phyloP scores from a whole-genome alignment of 257 asterid species.

The Misopates orontium region DNA sequence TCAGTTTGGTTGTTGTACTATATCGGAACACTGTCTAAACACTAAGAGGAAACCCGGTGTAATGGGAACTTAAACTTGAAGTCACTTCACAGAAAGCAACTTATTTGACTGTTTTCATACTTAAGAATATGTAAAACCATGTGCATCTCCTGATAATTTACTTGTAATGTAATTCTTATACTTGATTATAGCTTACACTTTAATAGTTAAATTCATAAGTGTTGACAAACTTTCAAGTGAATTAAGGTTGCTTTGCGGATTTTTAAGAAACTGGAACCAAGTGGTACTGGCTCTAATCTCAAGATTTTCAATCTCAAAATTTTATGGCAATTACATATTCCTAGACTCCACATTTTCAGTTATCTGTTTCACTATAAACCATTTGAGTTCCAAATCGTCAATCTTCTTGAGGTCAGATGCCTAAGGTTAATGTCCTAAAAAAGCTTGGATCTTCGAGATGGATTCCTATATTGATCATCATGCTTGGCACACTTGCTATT shows the following conservation, averaged over 20 bases:
- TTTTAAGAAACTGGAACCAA: not conserved
- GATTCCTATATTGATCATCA: conserved; percentile 34
- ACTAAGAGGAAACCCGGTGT: not conserved
- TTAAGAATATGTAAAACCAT: conserved; percentile 16
- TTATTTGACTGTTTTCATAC: conserved; percentile 22
- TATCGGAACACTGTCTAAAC: too few species aligned
- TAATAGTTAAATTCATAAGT: not conserved
- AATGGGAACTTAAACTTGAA: conserved; percentile 22
- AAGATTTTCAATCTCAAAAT: conserved; percentile 2
- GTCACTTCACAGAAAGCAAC: conserved; percentile 37
- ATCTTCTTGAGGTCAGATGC: conserved; percentile 26
- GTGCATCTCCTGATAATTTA: conserved; percentile 21
- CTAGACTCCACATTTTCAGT: not conserved
- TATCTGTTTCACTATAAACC: conserved; percentile 15
- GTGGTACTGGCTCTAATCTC: conserved; percentile 24
- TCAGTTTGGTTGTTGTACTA: too few species aligned
- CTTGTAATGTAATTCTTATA: conserved; percentile 18
- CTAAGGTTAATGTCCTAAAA: conserved; percentile 25
- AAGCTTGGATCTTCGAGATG: conserved; percentile 38
- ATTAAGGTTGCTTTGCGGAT: conserved; percentile 17
- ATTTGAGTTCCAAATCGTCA: not conserved
- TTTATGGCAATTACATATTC: conserved; percentile 1
- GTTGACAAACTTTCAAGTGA: not conserved
- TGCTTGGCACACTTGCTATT: conserved; percentile 28
- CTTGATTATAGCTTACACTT: conserved; percentile 21